Evolutionary conservation across 495 filamentous ascomycete genomes (phyloP), one percentile per base, ranked within the genome.

Genomic region (Lepidopterella palustris): DNA sequence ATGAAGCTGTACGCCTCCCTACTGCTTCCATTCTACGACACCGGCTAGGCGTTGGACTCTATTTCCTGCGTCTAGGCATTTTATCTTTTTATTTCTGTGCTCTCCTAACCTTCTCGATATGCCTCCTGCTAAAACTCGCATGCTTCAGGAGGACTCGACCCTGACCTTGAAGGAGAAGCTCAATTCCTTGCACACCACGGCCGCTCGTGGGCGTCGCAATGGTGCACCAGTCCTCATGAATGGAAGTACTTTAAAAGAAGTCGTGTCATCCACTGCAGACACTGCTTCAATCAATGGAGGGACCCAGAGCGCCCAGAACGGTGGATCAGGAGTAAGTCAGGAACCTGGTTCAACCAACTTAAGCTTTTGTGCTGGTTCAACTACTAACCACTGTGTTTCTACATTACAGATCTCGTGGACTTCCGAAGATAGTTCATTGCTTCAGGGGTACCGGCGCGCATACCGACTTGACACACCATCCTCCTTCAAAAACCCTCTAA

Each of bases 361-460:
- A 21, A 56, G 20, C 13, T 45, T n/a, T 11, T 40, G 13, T 24
- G 10, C 10, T 24, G 28, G 28, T 42, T 35, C 31, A 8, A 5
- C 24, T 31, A 27, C 62, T 60, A 51, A 64, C 28, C 1, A 23
- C 28, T 42, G 28, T 1, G 47, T 55, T 56, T n/a, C 55, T n/a
- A 47, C 24, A 25, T 20, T 56, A 53, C 65, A 95, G 89, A 80
- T 95, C 56, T 79, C 84, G 62, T 95, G 89, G 89, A 77, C 81
- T 31, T 80, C 85, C 26, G 85, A 90, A 66, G 83, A 88, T 18
- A 76, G 82, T 62, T 77, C 82, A 20, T 78, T 90, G 64, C 82
- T 95, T 58, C 86, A 92, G 72, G 80, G 82, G 68, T 95, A 95
- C 77, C 85, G 88, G 59, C 82, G 87, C 67, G 80, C 84, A 59